Evolutionary conservation across 1,284 basidiomycete species (phyloP).

Genomic region (Caloboletus firmus): DNA sequence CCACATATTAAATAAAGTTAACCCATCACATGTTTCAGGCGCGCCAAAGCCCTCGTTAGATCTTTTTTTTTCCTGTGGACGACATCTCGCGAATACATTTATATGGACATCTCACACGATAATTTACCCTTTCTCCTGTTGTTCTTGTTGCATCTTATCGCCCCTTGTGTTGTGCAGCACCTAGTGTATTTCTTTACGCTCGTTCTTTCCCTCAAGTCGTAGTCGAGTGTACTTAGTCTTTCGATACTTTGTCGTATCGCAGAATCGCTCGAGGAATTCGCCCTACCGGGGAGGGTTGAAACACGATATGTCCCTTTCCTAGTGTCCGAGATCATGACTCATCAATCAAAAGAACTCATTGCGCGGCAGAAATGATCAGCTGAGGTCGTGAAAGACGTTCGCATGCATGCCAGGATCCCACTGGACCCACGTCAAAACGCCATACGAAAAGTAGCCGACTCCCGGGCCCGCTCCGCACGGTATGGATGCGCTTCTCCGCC

Average conservation of each 20-base stretch:
- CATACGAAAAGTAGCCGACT: neutral
- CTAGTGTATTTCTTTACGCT: neutral
- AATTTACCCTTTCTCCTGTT: neutral
- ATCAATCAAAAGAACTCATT: neutral
- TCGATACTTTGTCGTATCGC: neutral
- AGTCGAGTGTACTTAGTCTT: neutral
- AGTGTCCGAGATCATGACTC: neutral
- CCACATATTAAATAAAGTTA: constrained; percentile 23
- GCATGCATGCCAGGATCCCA: no score
- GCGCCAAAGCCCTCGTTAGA: constrained; percentile 2
- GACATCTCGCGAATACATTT: neutral
- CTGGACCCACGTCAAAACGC: no score
- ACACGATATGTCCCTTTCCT: neutral
- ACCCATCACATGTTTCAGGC: constrained; percentile 3
- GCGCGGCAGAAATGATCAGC: neutral
- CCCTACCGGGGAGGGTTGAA: no score
- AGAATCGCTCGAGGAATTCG: neutral
- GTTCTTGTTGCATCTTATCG: neutral
- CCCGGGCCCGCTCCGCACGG: neutral
- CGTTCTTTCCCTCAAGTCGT: neutral
- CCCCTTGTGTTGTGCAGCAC: neutral
- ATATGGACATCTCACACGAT: constrained; percentile 2
- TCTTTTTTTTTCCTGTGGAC: constrained; percentile 5
- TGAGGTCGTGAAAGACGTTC: neutral
- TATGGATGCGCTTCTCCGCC: neutral